These are phyloP conservation scores for Panicum miliaceum DNA, from an alignment of 176 grass and related monocot species.

Conservation along the genomic window DNA sequence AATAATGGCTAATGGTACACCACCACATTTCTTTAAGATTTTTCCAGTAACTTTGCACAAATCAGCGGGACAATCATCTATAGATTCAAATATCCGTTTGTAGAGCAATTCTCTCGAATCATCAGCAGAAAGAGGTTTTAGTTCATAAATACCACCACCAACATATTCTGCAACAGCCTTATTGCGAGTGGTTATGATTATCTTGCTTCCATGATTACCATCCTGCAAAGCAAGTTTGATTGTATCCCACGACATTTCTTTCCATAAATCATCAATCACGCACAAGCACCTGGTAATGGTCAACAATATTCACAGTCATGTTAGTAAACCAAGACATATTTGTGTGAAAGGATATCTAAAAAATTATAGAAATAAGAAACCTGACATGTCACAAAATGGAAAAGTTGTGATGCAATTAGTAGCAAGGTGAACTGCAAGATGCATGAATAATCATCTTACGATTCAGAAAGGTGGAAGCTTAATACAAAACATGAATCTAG, in stretches of 20 bases:
- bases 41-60: background rate
- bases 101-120: background rate
- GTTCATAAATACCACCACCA: background rate
- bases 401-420: too few species aligned
- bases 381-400: too few species aligned
- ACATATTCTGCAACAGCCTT: background rate
- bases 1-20: background rate
- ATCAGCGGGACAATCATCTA: background rate
- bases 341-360: background rate
- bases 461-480: too few species aligned
- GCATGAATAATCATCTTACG: too few species aligned
- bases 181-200: constrained; percentile 8
- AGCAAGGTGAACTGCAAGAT: too few species aligned
- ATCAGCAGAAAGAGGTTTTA: background rate
- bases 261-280: constrained; percentile 32
- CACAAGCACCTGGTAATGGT: background rate
- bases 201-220: background rate
- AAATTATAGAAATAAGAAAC: too few species aligned
- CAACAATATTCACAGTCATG: fast-evolving
- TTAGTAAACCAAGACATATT: background rate
- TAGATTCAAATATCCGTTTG: background rate
- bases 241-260: background rate
- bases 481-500: too few species aligned
- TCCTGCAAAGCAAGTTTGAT: background rate
- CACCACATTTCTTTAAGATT: constrained; percentile 16